Conservation (phyloP, 352 stramenopile species). For the Phytophthora cactorum region DNA sequence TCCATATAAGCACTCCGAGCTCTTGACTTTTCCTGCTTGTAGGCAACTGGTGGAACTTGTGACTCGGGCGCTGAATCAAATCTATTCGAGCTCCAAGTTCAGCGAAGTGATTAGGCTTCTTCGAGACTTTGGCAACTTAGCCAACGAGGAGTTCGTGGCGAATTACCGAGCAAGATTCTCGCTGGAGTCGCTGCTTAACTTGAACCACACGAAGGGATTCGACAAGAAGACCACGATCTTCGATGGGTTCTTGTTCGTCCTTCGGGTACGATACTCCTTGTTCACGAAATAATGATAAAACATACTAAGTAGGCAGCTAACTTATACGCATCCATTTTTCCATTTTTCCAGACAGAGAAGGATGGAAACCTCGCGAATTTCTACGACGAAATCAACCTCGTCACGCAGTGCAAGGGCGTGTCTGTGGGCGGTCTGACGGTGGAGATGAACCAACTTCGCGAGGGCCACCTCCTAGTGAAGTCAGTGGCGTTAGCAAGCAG, state of each 20-base stretch:
- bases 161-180: conserved; percentile 30
- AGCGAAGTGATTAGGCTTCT: conserved; percentile 22
- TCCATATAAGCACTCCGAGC: background rate
- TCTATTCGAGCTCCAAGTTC: conserved; percentile 32
- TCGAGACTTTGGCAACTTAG: conserved; percentile 36
- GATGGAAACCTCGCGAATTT: conserved; percentile 28
- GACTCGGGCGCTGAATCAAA: conserved; percentile 38
- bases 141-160: conserved; percentile 25
- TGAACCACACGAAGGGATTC: conserved; percentile 32
- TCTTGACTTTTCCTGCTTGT: background rate
- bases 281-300: background rate
- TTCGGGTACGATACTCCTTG: conserved; percentile 22
- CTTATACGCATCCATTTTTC: background rate
- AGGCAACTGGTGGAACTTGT: conserved; percentile 35
- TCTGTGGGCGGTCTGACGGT: conserved; percentile 19
- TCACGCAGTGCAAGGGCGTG: conserved; percentile 33
- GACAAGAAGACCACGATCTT: conserved; percentile 25
- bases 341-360: conserved; percentile 20
- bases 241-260: conserved; percentile 27
- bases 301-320: background rate
- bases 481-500: conserved; percentile 15
- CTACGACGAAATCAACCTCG: conserved; percentile 33
- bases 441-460: conserved; percentile 29
- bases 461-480: conserved; percentile 22
- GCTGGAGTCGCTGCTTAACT: conserved; percentile 27